Evolutionary conservation across 2,329 filamentous ascomycete species (phyloP).

Genomic region (Stachybotrys chartarum): DNA sequence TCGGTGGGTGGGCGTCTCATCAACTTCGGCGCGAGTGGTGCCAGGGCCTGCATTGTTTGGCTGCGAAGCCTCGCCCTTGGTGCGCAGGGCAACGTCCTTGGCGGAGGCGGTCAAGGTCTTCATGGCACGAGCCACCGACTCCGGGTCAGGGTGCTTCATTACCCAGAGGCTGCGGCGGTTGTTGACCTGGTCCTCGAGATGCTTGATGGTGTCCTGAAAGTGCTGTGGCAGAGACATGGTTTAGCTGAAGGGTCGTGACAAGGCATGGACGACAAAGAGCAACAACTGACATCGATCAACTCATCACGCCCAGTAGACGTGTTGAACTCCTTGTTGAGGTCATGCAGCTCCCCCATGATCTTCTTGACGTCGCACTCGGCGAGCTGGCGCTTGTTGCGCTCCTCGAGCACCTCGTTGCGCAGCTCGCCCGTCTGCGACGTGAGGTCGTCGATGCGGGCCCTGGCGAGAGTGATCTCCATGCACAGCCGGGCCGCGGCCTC

Average conservation of each 20-base stretch:
- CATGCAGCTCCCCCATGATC: constrained; percentile 17
- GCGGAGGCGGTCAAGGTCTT: constrained; percentile 21
- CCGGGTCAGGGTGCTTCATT: constrained; percentile 23
- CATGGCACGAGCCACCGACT: constrained; percentile 21
- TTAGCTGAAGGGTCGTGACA: background rate
- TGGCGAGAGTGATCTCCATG: constrained; percentile 27
- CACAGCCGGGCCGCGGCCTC: constrained; percentile 30
- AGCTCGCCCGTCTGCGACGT: constrained; percentile 22
- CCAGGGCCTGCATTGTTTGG: background rate
- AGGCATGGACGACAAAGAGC: background rate
- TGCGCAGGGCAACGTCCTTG: constrained; percentile 6
- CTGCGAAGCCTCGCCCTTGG: constrained; percentile 8
- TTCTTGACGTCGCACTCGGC: constrained; percentile 19
- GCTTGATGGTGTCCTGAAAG: constrained; percentile 23
- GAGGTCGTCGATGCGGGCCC: constrained; percentile 25
- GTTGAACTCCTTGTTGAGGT: constrained; percentile 19
- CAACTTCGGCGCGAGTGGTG: constrained; percentile 1
- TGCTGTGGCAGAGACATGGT: constrained; percentile 10
- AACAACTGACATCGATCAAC: constrained; percentile 20
- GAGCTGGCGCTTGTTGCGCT: constrained; percentile 20
- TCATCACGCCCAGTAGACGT: constrained; percentile 16
- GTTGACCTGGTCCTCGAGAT: constrained; percentile 28
- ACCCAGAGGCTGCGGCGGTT: constrained; percentile 26
- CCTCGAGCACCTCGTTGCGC: constrained; percentile 19
- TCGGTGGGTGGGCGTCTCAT: constrained; percentile 6